Evolutionary conservation across 768 basidiomycete genomes (phyloP), one percentile per base, ranked within the genome.

Genomic region (Mycena venus): DNA sequence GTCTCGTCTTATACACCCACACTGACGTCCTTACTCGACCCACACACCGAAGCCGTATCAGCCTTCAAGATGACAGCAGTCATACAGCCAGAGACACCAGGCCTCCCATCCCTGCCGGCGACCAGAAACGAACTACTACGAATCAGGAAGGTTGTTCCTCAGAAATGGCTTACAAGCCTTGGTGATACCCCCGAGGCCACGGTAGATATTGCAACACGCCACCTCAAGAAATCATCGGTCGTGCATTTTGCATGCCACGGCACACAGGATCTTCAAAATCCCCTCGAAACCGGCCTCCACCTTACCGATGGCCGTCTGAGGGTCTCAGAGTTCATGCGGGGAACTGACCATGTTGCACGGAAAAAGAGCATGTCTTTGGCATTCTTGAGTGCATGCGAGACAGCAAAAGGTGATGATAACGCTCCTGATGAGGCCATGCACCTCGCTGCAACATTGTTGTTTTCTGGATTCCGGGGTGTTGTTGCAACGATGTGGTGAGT

Each of bases 201-300:
- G 3, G 72, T 77, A 10, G 21, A 70, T 6, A 11, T 15, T 10
- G 63, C 42, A 2, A 9, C 53, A 5, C 34, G 4, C 3, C 32
- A 68, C 55, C 77, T 78, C 36, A 34, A 63, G 44, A 49, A 40
- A 34, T 64, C 53, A 42, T 64, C 62, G 4, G 60, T 80, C 5
- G 79, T 83, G 2, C 85, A 87, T 69, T 75, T 86, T 21, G 82
- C 84, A 0, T 85, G 84, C 55, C 82, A 82, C 2, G 82, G 79
- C 17, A 73, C 72, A 27, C 79, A 85, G 36, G 74, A 85, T 51
- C 2, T 62, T 14, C 7, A 17, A 7, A 72, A 76, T 9, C 82
- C 83, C 1, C 65, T 66, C 9, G 44, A 55, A 8, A 66, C 23
- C 21, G 65, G 47, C 3, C 34, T 66, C 4, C 4, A 73, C 8